Evolutionary conservation across 164 flowering plant species (phyloP), one percentile per base, ranked within the genome.

Genomic region (Cinnamomum micranthum): DNA sequence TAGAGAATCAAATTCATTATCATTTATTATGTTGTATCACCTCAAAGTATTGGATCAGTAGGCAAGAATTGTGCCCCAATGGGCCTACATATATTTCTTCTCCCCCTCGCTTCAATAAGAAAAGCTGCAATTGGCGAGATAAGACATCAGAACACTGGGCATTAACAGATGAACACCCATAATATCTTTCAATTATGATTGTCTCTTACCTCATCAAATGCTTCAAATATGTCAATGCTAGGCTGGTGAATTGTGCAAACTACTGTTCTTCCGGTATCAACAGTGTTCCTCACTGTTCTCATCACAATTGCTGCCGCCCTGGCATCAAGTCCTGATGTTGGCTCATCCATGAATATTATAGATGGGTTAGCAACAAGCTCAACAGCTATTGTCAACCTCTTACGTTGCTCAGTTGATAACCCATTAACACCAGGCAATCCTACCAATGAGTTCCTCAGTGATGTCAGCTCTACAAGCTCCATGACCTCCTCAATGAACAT

Each of bases 341-440:
- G 89, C 70, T 86, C 89, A 62, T 87, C 89, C 88, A 87, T 84
- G 79, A 85, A 87, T 55, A 87, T 82, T 52, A 86, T 83, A 10
- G 88, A 84, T 4, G 88, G 88, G 69, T 86, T 86, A 0, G 89
- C 86, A 4, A 87, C 89, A n/a, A 87, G 89, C 76, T 87, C 89
- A 22, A 87, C 86, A 6, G 88, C 89, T 50, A 87, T 85, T 22
- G 88, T 87, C n/a, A 87, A 69, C 71, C 89, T 77, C 68, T 85
- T 87, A 13, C 88, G 80, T 65, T 87, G 89, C 82, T 85, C 86
- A 0, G 75, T 79, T 55, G 89, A 87, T 25, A 87, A 81, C 11
- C 89, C 89, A 80, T 68, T 79, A 10, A 82, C 80, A 31, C 79
- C 79, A n/a, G 89, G 88, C 64, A 82, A 50, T 15, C 89, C 89